Evolutionary conservation across 352 stramenopile genomes (phyloP), one percentile per base, ranked within the genome.

Genomic region (Phytopythium delawarense): DNA sequence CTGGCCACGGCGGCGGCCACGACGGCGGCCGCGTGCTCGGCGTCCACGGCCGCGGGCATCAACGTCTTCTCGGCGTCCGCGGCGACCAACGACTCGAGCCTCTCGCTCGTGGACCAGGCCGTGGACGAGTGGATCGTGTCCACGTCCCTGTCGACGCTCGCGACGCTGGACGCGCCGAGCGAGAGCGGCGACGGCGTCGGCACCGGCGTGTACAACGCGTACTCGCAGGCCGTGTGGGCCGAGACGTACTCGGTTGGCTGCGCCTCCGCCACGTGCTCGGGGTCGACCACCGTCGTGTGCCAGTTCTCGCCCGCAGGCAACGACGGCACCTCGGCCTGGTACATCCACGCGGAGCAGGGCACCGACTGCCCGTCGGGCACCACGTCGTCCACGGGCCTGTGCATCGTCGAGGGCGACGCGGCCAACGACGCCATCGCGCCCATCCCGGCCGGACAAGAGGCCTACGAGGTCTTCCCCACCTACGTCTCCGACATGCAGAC

Each of bases 221-320:
- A 92, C 63, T 92, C 83, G 59, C 83, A 90, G 71, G 66, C 89
- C 39, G 59, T 92, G n/a, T 92, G 83, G 83, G 65, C 75, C 7
- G 49, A 69, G 23, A 90, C 79, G 2, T 84, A 73, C 53, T 68
- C 78, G 23, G 77, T 92, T 18, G 83, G 83, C n/a, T 92, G 83
- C 61, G 79, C 74, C 7, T 76, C 62, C 44, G 70, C 74, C 12
- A 76, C 67, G 32, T 92, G 83, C 45, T 52, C 63, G 2, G 57
- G 60, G 28, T 70, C 71, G 16, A 69, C 76, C 25, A 45, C 81
- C 50, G 74, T 90, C 15, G 83, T 85, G 51, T 90, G 80, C 57
- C 59, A 87, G 70, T 92, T 88, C 69, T 72, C 81, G 13, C 66
- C 76, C 0, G 66, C 74, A 25, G 81, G 79, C 5, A 90, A 90